phyloP scores from a whole-genome alignment of 2,329 filamentous ascomycete genomes.

The Penicillium frequentans region DNA sequence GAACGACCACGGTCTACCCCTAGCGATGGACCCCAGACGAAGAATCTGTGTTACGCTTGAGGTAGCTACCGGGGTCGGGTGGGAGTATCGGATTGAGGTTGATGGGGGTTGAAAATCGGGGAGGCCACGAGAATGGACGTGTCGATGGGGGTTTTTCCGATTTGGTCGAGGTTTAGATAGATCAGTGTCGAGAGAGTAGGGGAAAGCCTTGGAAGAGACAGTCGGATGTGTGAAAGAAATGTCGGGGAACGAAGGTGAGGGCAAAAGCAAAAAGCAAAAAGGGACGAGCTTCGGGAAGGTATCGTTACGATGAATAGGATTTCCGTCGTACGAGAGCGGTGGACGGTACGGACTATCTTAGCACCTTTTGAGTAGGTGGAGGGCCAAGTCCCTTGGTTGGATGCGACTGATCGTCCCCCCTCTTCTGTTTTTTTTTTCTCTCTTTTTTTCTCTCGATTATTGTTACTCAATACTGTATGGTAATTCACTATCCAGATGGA shows the following conservation, averaged over 20 bases:
- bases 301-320: neutral
- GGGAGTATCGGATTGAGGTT: conserved; percentile 11
- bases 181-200: neutral
- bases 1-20: conserved; percentile 33
- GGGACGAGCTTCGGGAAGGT: neutral
- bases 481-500: too few relatives aligned
- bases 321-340: conserved; percentile 3
- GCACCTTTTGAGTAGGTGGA: conserved; percentile 21
- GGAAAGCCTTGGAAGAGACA: neutral
- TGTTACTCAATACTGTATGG: too few relatives aligned
- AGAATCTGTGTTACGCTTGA: conserved; percentile 39
- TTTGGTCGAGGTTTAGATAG: neutral
- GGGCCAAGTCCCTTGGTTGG: conserved; percentile 16
- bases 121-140: neutral
- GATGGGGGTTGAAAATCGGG: neutral
- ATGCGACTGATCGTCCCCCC: conserved; percentile 13
- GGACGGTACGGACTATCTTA: conserved; percentile 18
- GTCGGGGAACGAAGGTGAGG: conserved; percentile 1
- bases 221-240: neutral
- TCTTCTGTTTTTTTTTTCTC: neutral
- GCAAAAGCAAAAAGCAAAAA: conserved; percentile 6
- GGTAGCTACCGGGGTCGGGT: conserved; percentile 32
- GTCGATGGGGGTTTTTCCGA: neutral
- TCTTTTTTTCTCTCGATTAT: neutral
- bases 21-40: conserved; percentile 39